These are phyloP conservation scores for Pseudognaphalium luteoalbum DNA, from an alignment of 129 eudicot genomes.

Conservation along the genomic window DNA sequence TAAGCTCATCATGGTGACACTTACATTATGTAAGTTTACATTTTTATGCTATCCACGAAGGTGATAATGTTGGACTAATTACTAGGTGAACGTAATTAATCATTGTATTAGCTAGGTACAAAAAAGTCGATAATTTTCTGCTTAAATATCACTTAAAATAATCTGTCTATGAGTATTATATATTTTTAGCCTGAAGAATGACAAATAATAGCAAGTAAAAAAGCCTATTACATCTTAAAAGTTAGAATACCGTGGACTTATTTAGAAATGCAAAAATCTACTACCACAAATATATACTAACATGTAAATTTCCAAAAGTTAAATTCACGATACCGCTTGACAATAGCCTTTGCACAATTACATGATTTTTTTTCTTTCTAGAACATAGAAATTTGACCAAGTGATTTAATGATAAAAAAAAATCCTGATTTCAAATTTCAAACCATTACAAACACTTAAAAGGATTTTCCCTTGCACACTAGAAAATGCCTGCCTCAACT, in stretches of 20 bases:
- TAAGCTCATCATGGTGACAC: neutral
- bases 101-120: too few relatives aligned
- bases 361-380: neutral
- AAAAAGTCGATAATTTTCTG: too few relatives aligned
- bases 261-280: too few relatives aligned
- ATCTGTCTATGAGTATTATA: neutral
- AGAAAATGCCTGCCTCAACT: conserved; percentile 30
- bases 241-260: too few relatives aligned
- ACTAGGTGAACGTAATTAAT: too few relatives aligned
- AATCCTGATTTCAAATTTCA: conserved; percentile 27
- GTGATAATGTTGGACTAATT: too few relatives aligned
- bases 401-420: conserved; percentile 22
- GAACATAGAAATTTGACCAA: conserved; percentile 20
- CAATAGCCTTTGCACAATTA: too few relatives aligned
- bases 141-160: too few relatives aligned
- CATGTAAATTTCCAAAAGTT: too few relatives aligned
- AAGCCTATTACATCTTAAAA: too few relatives aligned
- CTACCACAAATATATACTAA: too few relatives aligned
- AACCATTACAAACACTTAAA: conserved; percentile 17
- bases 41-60: neutral
- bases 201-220: neutral
- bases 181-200: neutral
- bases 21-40: neutral
- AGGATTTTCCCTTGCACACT: conserved; percentile 26
- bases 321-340: too few relatives aligned